phyloP scores from a whole-genome alignment of 2,329 filamentous ascomycete genomes.

The Stagonosporopsis chrysanthemi region DNA sequence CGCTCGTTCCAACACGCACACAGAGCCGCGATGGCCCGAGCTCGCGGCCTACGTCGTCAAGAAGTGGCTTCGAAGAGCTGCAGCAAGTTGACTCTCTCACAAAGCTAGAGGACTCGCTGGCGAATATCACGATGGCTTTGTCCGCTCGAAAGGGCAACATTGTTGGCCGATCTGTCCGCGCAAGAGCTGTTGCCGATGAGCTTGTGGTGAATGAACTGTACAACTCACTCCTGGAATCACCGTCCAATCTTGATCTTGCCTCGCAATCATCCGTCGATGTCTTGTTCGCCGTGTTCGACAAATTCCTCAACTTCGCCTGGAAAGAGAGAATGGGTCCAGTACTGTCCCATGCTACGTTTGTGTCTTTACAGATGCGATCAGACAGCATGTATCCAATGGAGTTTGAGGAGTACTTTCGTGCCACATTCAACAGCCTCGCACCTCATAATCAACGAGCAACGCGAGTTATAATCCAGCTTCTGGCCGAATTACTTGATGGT shows the following conservation, averaged over 20 bases:
- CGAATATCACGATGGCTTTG: constrained; percentile 80
- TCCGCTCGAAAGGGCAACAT: constrained; percentile 88
- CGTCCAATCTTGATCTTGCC: constrained; percentile 77
- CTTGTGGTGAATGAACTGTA: constrained; percentile 88
- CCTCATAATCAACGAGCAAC: constrained; percentile 77
- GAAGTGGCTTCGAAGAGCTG: constrained; percentile 40
- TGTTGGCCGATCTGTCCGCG: constrained; percentile 77
- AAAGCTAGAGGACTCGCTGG: constrained; percentile 83
- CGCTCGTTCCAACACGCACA: constrained; percentile 48
- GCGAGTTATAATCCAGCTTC: constrained; percentile 80
- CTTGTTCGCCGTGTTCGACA: constrained; percentile 91
- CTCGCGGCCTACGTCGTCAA: constrained; percentile 45
- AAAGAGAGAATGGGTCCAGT: constrained; percentile 86
- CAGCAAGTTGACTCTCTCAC: constrained; percentile 58
- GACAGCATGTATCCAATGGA: constrained; percentile 73
- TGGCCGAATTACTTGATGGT: constrained; percentile 86
- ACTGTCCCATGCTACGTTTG: constrained; percentile 74
- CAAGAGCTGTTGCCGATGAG: constrained; percentile 74
- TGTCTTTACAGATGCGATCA: constrained; percentile 72
- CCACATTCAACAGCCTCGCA: constrained; percentile 60
- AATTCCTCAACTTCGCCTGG: constrained; percentile 89
- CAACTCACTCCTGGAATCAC: constrained; percentile 84
- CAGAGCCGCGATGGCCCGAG: constrained; percentile 46
- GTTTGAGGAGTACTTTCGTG: constrained; percentile 68
- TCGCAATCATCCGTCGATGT: constrained; percentile 81